These are phyloP conservation scores for Parmelia sp. DNA, from an alignment of 495 filamentous ascomycete species.

Conservation along the genomic window DNA sequence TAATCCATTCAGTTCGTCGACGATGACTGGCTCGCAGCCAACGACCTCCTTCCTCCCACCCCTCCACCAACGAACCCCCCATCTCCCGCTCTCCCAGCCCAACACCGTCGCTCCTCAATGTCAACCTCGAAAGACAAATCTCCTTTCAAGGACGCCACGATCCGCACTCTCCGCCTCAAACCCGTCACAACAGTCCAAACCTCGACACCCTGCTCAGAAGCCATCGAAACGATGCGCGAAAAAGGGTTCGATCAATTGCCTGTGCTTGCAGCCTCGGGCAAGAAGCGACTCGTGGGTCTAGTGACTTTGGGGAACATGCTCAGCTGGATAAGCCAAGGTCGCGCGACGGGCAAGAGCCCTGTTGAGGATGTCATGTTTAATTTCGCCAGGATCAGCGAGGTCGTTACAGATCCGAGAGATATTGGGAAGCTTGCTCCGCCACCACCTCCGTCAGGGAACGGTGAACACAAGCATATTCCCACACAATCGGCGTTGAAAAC, in stretches of 20 bases:
- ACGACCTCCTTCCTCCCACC: slow-evolving; percentile 68
- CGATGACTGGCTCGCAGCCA: slow-evolving; percentile 95
- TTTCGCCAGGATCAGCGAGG: slow-evolving; percentile 76
- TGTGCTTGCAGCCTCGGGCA: slow-evolving; percentile 61
- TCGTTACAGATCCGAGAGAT: slow-evolving; percentile 75
- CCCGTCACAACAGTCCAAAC: slow-evolving; percentile 79
- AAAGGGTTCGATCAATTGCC: slow-evolving; percentile 95
- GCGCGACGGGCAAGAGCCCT: slow-evolving; percentile 61
- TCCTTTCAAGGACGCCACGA: slow-evolving; percentile 64
- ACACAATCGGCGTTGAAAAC: slow-evolving; percentile 16
- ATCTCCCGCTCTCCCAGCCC: slow-evolving; percentile 31
- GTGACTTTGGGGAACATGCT: slow-evolving; percentile 94
- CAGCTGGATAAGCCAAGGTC: slow-evolving; percentile 74
- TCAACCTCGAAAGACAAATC: slow-evolving; percentile 39
- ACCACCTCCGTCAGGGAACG: slow-evolving; percentile 1
- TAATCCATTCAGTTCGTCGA: slow-evolving; percentile 66
- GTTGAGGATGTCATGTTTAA: slow-evolving; percentile 95
- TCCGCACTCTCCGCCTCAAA: slow-evolving; percentile 77
- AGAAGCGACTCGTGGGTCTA: slow-evolving; percentile 72
- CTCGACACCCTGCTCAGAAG: slow-evolving; percentile 63
- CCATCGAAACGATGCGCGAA: slow-evolving; percentile 95
- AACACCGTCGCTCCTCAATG: slow-evolving; percentile 18
- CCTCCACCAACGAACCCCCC: slow-evolving; percentile 45
- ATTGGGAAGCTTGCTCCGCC: slow-evolving; percentile 33
- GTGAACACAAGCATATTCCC: neutral